A percentile compares a stretch with the other conserved stretches of the same genome.
Conservation (phyloP, 2,329 filamentous ascomycete species). For the Dactylellina parvicollis region DNA sequence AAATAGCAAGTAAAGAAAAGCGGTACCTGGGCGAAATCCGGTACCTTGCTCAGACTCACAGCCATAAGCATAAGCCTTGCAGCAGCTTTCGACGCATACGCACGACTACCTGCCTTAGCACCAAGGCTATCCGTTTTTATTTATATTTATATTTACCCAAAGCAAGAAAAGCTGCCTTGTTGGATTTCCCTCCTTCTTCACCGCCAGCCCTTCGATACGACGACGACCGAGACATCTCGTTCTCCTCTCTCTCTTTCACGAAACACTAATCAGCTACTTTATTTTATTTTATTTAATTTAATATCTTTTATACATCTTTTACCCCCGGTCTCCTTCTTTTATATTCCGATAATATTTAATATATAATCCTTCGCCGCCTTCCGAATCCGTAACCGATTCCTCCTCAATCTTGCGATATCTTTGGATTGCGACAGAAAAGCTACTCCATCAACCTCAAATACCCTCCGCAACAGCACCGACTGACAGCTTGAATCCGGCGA, state of each 20-base stretch:
- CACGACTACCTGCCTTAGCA: neutral
- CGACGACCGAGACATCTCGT: neutral
- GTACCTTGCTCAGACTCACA: slow-evolving; percentile 7
- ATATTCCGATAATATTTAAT: slow-evolving; percentile 29
- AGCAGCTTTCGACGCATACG: slow-evolving; percentile 1
- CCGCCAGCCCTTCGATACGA: neutral
- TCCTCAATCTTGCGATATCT: slow-evolving; percentile 35
- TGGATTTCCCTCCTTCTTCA: neutral
- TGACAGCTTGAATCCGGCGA: slow-evolving; percentile 16
- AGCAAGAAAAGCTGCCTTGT: slow-evolving; percentile 10
- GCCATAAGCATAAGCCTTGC: slow-evolving; percentile 40
- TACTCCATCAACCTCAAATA: slow-evolving; percentile 38
- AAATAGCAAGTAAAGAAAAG: slow-evolving; percentile 33
- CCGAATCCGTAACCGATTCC: slow-evolving; percentile 20
- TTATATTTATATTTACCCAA: slow-evolving; percentile 1
- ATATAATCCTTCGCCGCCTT: slow-evolving; percentile 35
- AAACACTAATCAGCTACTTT: neutral
- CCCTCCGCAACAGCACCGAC: slow-evolving; percentile 9
- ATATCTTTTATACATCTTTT: neutral
- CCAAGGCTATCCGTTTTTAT: neutral
- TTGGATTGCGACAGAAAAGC: slow-evolving; percentile 9
- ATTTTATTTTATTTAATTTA: slow-evolving; percentile 1
- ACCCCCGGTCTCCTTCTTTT: neutral
- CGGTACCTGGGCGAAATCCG: slow-evolving; percentile 1
- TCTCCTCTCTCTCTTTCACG: neutral